Conservation (phyloP, 352 stramenopile genomes). For the Pythium graminicola region DNA sequence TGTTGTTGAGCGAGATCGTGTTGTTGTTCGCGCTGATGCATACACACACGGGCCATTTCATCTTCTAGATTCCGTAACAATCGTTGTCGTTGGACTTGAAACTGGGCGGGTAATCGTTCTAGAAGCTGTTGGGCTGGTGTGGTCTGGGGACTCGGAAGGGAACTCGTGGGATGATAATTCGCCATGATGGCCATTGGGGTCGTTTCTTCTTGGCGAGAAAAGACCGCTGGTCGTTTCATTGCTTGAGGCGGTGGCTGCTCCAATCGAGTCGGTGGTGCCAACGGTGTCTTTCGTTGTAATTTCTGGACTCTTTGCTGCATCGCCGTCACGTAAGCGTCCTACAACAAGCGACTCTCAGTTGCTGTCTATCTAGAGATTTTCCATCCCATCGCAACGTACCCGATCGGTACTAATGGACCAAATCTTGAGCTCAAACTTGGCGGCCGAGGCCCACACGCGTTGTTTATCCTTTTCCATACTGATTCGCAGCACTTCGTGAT, state of each 20-base stretch:
- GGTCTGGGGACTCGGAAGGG: conserved; percentile 32
- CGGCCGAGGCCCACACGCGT: conserved; percentile 77
- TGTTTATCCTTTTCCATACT: conserved; percentile 77
- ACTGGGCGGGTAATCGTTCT: conserved; percentile 77
- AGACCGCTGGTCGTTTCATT: conserved; percentile 7
- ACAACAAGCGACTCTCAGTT: conserved; percentile 3
- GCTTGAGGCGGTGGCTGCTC: background rate
- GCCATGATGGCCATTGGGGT: background rate
- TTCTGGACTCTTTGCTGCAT: conserved; percentile 82
- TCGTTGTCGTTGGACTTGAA: conserved; percentile 70
- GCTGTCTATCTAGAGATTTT: background rate
- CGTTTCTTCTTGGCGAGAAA: conserved; percentile 4
- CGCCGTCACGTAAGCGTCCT: conserved; percentile 78
- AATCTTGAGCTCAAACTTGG: conserved; percentile 84
- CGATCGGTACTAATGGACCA: conserved; percentile 71
- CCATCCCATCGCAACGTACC: conserved; percentile 25
- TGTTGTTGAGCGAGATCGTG: conserved; percentile 68
- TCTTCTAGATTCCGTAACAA: conserved; percentile 68
- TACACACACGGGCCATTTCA: conserved; percentile 67
- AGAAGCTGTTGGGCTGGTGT: conserved; percentile 76
- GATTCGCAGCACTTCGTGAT: conserved; percentile 79
- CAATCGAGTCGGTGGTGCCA: conserved; percentile 12
- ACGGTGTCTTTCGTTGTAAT: conserved; percentile 62
- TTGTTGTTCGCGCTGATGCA: conserved; percentile 70
- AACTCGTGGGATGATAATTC: background rate